These are phyloP conservation scores for Penicillium sp. DNA, from an alignment of 2,329 filamentous ascomycete genomes.

Conservation along the genomic window DNA sequence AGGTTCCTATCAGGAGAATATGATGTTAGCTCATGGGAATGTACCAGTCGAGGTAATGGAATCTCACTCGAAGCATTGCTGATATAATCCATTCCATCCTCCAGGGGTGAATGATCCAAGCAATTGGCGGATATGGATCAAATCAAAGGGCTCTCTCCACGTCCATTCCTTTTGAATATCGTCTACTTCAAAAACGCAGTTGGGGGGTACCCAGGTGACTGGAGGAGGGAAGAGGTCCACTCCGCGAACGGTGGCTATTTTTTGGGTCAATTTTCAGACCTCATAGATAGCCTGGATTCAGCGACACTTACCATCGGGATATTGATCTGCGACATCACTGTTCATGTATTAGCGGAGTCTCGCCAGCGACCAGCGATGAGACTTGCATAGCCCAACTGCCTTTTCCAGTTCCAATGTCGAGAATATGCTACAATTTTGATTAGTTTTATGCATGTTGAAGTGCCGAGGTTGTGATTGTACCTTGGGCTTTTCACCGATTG, in stretches of 20 bases:
- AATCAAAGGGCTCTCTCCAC: slow-evolving; percentile 11
- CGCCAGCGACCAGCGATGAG: background rate
- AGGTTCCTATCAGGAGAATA: background rate
- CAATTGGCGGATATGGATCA: slow-evolving; percentile 10
- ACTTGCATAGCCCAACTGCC: slow-evolving; percentile 25
- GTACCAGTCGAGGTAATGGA: background rate
- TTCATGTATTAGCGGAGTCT: background rate
- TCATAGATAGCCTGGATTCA: background rate
- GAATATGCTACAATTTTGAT: slow-evolving; percentile 16
- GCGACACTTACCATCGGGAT: slow-evolving; percentile 17
- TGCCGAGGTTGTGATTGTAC: slow-evolving; percentile 3
- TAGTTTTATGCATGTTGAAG: background rate
- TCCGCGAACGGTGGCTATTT: slow-evolving; percentile 10
- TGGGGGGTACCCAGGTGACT: slow-evolving; percentile 9
- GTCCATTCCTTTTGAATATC: slow-evolving; percentile 11
- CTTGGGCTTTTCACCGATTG: slow-evolving; percentile 19
- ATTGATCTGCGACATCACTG: slow-evolving; percentile 23
- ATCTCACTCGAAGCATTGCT: slow-evolving; percentile 15
- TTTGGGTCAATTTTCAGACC: background rate
- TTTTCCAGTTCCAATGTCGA: slow-evolving; percentile 25
- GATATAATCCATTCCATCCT: slow-evolving; percentile 8
- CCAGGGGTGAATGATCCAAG: slow-evolving; percentile 6
- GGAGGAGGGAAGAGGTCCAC: slow-evolving; percentile 13
- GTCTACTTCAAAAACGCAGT: slow-evolving; percentile 11
- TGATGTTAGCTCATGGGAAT: background rate